These are phyloP conservation scores for Nemania sp. DNA, from an alignment of 2,329 filamentous ascomycete species.

Conservation along the genomic window DNA sequence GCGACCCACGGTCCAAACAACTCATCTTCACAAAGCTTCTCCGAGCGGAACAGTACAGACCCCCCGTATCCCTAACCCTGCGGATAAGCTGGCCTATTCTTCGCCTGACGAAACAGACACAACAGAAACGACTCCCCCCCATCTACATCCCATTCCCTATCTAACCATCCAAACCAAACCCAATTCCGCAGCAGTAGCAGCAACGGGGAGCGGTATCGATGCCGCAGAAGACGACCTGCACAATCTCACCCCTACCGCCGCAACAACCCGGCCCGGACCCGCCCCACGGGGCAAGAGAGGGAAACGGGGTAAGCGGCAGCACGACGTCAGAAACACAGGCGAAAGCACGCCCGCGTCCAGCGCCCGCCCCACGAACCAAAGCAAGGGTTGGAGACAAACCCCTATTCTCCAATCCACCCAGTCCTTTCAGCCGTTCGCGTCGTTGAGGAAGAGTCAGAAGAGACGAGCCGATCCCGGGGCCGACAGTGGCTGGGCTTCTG, in stretches of 20 bases:
- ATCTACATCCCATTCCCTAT: conserved; percentile 28
- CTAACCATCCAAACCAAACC: conserved; percentile 40
- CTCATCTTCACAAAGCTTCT: conserved; percentile 46
- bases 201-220: conserved; percentile 20
- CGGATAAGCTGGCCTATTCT: conserved; percentile 44
- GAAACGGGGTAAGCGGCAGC: conserved; percentile 43
- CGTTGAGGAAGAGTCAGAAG: conserved; percentile 66
- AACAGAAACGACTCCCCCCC: conserved; percentile 26
- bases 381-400: conserved; percentile 70
- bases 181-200: conserved; percentile 21
- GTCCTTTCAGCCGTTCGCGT: conserved; percentile 72
- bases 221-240: conserved; percentile 42
- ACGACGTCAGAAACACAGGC: conserved; percentile 33
- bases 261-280: conserved; percentile 28
- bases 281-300: conserved; percentile 41
- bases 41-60: conserved; percentile 51
- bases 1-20: conserved; percentile 52
- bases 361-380: conserved; percentile 48
- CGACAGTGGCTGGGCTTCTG: conserved; percentile 92
- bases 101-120: conserved; percentile 46
- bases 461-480: conserved; percentile 54
- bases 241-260: conserved; percentile 39
- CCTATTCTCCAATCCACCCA: conserved; percentile 70
- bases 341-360: conserved; percentile 39
- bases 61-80: conserved; percentile 42